phyloP scores from a whole-genome alignment of 441 rosid species.

The Erysimum cheiri region DNA sequence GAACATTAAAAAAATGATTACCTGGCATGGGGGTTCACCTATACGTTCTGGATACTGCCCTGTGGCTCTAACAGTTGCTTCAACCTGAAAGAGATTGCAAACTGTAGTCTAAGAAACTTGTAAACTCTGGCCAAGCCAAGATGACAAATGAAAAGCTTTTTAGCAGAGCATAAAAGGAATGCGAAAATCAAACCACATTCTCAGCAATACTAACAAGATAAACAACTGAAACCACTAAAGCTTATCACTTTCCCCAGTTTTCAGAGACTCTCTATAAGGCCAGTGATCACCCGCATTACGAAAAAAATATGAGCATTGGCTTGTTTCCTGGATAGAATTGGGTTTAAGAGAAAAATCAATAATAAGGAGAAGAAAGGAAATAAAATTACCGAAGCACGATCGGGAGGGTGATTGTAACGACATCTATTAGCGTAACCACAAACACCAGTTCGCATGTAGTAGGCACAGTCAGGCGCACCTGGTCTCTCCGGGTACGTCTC shows the following conservation, averaged over 20 bases:
- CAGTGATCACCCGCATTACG: conserved; percentile 19
- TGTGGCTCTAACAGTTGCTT: conserved; percentile 88
- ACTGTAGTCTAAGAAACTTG: not conserved
- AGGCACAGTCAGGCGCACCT: conserved; percentile 82
- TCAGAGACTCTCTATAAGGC: not conserved
- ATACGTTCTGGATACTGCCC: conserved; percentile 91
- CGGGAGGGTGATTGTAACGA: conserved; percentile 90
- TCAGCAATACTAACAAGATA: not conserved
- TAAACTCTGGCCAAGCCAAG: not conserved
- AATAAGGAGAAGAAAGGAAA: not conserved
- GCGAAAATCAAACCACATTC: not conserved
- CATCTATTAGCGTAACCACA: conserved; percentile 84
- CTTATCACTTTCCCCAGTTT: not conserved
- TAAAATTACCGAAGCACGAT: conserved; percentile 79
- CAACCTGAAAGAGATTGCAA: conserved; percentile 59
- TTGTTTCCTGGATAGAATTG: not conserved
- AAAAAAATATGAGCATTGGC: not conserved
- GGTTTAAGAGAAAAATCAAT: not conserved
- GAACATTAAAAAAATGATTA: conserved; percentile 23
- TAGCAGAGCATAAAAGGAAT: not conserved
- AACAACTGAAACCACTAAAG: not conserved
- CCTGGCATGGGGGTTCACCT: conserved; percentile 90
- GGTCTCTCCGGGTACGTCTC: conserved; percentile 79
- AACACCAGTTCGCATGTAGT: conserved; percentile 92
- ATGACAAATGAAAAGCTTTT: not conserved